Evolutionary conservation across 441 rosid species (phyloP).

Genomic region (Gossypium gossypioides): DNA sequence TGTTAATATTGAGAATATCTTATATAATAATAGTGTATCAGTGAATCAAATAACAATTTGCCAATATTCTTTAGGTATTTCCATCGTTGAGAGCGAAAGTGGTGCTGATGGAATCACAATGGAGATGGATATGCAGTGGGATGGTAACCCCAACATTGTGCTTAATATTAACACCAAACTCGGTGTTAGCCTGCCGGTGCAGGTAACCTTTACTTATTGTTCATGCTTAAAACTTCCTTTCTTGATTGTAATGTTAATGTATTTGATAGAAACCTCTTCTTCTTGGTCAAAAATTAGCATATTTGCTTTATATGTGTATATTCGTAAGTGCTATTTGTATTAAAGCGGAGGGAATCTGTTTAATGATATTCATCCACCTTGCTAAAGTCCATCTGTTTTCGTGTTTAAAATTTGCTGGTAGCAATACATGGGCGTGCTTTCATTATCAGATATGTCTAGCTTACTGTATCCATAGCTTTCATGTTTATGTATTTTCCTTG

Average conservation of each 20-base stretch:
- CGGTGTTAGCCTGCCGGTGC: conserved; percentile 66
- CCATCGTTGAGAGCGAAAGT: conserved; percentile 51
- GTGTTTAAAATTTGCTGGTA: not conserved
- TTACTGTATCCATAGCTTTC: not conserved
- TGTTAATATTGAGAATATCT: not conserved
- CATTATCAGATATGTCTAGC: not conserved
- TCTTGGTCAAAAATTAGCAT: not conserved
- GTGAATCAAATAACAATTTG: not conserved
- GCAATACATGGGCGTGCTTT: not conserved
- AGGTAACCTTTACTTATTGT: conserved; percentile 37
- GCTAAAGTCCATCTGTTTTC: not conserved
- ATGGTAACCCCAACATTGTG: conserved; percentile 71
- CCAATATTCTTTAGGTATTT: conserved; percentile 37
- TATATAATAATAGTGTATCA: no score
- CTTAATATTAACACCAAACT: conserved; percentile 63
- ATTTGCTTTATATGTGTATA: not conserved
- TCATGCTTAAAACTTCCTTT: not conserved
- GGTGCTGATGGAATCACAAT: conserved; percentile 45
- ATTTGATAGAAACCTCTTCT: not conserved
- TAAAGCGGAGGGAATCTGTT: not conserved
- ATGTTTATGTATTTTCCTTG: not conserved
- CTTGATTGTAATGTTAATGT: not conserved
- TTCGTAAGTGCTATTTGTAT: not conserved
- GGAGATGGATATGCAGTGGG: conserved; percentile 95
- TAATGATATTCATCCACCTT: not conserved